These are phyloP conservation scores for Guyanaporus albipodus DNA, from an alignment of 768 basidiomycete genomes.

Conservation along the genomic window DNA sequence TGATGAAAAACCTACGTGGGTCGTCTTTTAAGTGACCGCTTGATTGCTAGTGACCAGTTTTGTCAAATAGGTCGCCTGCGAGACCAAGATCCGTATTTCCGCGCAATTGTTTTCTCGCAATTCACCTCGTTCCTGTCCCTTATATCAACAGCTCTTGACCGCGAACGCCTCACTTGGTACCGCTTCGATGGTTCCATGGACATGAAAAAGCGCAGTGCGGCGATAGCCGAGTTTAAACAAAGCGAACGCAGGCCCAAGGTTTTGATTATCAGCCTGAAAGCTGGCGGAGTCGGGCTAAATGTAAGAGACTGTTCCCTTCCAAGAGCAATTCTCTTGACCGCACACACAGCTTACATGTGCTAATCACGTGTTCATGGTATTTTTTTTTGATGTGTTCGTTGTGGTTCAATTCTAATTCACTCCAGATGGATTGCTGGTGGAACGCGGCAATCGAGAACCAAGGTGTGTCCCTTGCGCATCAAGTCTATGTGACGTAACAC, in stretches of 20 bases:
- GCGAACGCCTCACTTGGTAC: conserved; percentile 64
- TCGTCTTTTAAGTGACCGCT: too few species aligned
- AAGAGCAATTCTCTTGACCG: neutral
- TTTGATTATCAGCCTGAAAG: conserved; percentile 76
- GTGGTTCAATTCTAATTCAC: conserved; percentile 1
- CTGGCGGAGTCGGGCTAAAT: conserved; percentile 90
- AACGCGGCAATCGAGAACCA: conserved; percentile 81
- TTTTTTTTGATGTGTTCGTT: conserved; percentile 5
- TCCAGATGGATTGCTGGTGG: conserved; percentile 92
- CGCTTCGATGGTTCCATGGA: conserved; percentile 94
- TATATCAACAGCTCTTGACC: conserved; percentile 65
- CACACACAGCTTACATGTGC: conserved; percentile 61
- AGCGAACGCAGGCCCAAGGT: conserved; percentile 70
- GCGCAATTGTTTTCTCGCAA: conserved; percentile 87
- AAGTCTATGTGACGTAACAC: conserved; percentile 3
- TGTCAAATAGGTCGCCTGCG: conserved; percentile 48
- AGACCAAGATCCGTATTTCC: conserved; percentile 71
- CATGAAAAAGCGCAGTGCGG: conserved; percentile 71
- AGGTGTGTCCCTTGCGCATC: conserved; percentile 37
- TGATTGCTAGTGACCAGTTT: too few species aligned
- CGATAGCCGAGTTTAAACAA: conserved; percentile 73
- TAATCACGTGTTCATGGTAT: conserved; percentile 84
- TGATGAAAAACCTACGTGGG: conserved; percentile 68
- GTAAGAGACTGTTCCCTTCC: conserved; percentile 37
- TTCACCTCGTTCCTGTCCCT: conserved; percentile 87